Base-by-base conservation (phyloP, 2,329 filamentous ascomycete genomes). In the Dactylellina sp. region DNA sequence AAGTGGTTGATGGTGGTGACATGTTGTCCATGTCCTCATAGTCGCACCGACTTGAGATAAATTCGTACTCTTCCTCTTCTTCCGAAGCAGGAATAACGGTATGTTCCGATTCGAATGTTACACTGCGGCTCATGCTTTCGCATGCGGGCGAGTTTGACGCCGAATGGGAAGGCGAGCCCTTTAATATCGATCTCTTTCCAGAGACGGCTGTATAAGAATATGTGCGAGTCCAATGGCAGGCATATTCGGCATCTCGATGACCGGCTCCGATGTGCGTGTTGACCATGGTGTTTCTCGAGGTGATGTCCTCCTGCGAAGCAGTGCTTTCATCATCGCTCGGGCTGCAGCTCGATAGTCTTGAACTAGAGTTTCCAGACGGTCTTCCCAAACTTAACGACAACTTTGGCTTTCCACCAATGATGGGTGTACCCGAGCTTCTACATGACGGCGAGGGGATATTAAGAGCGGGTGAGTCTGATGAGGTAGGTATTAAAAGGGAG, bases 101-200 rank as follows among this genome's bases (percentile, higher is more conserved):
- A 39, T 74, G 70, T 18, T 66, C 28, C n/a, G 55, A 49, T 49
- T 74, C 61, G 46, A 74, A 74, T 7, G 53, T 56, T 25, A 74
- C 70, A 57, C 55, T 62, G 40, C 70, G 70, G 44, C 60, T 42
- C 61, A 66, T 61, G 5, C 39, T 47, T 57, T 66, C 70, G 50
- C 40, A 74, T 37, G 70, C 56, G 22, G 61, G 61, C 9, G 70
- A 74, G 18, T 74, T 49, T 16, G 70, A 61, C 11, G 32, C 47
- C 25, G 70, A 74, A 46, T 74, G 61, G n/a, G 70, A 74, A 28
- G 70, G 70, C n/a, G 70, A 74, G 28, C 70, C 70, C 55, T 74
- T 74, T 16, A 74, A 66, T 55, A 74, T 74, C 25, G 70, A 74
- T 66, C 61, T 39, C 49, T 61, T 65, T 35, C 70, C 70, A 18